A percentile compares a stretch with the other conserved stretches of the same genome.
Conservation (phyloP, 768 basidiomycete genomes). For the Panellus pusillus region DNA sequence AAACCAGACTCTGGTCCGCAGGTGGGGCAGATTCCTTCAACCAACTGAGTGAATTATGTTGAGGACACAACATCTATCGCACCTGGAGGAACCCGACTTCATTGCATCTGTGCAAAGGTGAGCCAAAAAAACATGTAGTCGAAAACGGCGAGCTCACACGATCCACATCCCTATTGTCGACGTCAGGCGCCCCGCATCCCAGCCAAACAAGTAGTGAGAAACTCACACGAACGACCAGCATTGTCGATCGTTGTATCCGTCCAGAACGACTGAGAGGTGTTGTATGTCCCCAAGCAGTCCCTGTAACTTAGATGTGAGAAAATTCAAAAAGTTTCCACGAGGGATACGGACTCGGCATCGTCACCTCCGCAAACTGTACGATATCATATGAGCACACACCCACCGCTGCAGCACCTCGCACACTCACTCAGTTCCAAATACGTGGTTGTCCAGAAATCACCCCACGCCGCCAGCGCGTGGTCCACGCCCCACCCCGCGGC, state of each 20-base stretch:
- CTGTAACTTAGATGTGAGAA: slow-evolving; percentile 21
- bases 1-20: slow-evolving; percentile 45
- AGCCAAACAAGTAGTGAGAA: not conserved
- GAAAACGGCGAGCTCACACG: slow-evolving; percentile 35
- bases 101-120: slow-evolving; percentile 50
- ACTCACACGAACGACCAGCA: slow-evolving; percentile 47
- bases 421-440: slow-evolving; percentile 51
- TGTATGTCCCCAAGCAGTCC: slow-evolving; percentile 43
- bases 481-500: slow-evolving; percentile 61
- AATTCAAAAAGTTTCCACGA: too few relatives aligned
- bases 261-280: slow-evolving; percentile 42
- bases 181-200: not conserved
- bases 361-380: slow-evolving; percentile 50
- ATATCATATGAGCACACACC: not conserved
- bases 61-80: not conserved
- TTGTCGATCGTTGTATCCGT: slow-evolving; percentile 60
- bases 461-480: slow-evolving; percentile 62
- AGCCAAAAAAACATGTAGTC: not conserved
- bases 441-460: slow-evolving; percentile 51
- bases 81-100: slow-evolving; percentile 64
- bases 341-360: slow-evolving; percentile 41
- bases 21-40: slow-evolving; percentile 42
- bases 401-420: too few relatives aligned
- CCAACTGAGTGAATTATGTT: not conserved
- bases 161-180: slow-evolving; percentile 55